A percentile compares a stretch with the other conserved stretches of the same genome.
Evolutionary conservation across 805 yeast genomes (phyloP).

Genomic region (Clavispora vitiphila): DNA sequence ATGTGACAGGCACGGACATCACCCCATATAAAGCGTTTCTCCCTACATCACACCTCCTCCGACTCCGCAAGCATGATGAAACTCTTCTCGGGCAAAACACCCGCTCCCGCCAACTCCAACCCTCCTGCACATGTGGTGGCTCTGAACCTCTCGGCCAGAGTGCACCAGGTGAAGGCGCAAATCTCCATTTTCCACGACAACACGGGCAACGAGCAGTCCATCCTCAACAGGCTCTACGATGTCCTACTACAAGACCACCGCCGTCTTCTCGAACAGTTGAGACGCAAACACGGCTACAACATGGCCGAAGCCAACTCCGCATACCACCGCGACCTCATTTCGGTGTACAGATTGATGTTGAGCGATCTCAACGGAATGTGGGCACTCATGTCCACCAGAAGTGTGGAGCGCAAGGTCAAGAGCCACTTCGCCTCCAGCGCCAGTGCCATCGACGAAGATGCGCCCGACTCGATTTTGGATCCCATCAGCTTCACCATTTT

Average conservation of each 20-base stretch:
- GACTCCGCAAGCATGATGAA: not conserved
- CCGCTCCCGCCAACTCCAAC: not conserved
- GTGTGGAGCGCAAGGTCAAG: not conserved
- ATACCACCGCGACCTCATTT: not conserved
- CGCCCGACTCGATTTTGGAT: conserved; percentile 34
- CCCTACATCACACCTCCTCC: too few species aligned
- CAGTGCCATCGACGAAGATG: conserved; percentile 26
- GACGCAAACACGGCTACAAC: not conserved
- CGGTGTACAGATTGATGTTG: not conserved
- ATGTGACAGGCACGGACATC: too few species aligned
- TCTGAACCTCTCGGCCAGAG: not conserved
- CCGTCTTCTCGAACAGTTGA: not conserved
- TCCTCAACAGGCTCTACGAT: not conserved
- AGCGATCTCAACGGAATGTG: not conserved
- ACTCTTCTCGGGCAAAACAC: not conserved
- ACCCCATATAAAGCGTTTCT: too few species aligned
- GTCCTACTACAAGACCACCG: not conserved
- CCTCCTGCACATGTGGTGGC: not conserved
- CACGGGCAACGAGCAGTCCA: not conserved
- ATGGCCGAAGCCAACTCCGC: not conserved
- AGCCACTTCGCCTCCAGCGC: not conserved
- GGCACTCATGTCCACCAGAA: not conserved
- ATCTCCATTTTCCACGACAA: not conserved
- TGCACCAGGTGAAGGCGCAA: not conserved
- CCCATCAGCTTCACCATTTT: conserved; percentile 39